Conservation (phyloP, 768 basidiomycete species). For the Tephrocybe sp. region DNA sequence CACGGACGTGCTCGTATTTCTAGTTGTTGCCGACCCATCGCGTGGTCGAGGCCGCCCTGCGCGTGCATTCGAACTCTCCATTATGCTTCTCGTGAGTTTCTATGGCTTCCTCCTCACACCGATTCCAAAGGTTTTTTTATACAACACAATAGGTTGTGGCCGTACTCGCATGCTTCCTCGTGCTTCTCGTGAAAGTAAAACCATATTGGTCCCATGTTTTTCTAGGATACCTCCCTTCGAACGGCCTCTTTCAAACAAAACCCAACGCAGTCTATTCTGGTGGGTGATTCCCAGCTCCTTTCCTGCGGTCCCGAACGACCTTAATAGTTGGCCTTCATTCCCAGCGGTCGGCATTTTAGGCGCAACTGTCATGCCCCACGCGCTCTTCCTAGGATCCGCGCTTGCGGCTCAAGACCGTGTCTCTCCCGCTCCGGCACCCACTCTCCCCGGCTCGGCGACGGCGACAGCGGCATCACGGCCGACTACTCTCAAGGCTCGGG, state of each 20-base stretch:
- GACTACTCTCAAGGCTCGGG: slow-evolving; percentile 11
- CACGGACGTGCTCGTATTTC: slow-evolving; percentile 57
- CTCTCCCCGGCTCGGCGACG: slow-evolving; percentile 12
- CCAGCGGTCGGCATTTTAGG: slow-evolving; percentile 60
- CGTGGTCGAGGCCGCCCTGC: slow-evolving; percentile 52
- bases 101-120: slow-evolving; percentile 15
- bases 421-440: slow-evolving; percentile 21
- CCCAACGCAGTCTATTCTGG: slow-evolving; percentile 53
- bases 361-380: slow-evolving; percentile 83
- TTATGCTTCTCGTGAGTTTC: slow-evolving; percentile 50
- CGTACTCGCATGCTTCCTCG: slow-evolving; percentile 67
- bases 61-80: slow-evolving; percentile 55
- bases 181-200: slow-evolving; percentile 61
- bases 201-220: slow-evolving; percentile 70
- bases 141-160: slow-evolving; percentile 44
- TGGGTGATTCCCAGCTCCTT: slow-evolving; percentile 21
- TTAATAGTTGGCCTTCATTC: slow-evolving; percentile 20
- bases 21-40: slow-evolving; percentile 62
- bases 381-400: slow-evolving; percentile 39
- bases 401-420: slow-evolving; percentile 35
- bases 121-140: background rate
- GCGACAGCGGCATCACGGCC: background rate
- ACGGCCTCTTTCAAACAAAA: slow-evolving; percentile 45
- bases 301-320: slow-evolving; percentile 1
- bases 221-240: slow-evolving; percentile 65